These are phyloP conservation scores for Penicillium sp. DNA, from an alignment of 2,329 filamentous ascomycete genomes.

Conservation along the genomic window DNA sequence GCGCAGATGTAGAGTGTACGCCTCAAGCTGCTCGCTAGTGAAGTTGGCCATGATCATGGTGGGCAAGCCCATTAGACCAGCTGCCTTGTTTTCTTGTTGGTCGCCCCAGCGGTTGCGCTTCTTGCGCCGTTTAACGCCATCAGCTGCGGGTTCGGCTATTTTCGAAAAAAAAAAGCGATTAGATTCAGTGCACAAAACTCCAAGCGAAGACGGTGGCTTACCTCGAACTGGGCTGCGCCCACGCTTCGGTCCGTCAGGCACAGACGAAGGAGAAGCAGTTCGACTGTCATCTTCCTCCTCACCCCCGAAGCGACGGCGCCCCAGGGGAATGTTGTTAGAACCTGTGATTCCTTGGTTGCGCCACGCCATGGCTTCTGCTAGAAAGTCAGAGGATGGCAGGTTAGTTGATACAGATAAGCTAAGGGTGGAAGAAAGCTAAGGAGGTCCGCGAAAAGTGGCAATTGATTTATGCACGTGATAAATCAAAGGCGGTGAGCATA, in stretches of 20 bases:
- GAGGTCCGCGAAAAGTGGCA: conserved; percentile 15
- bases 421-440: conserved; percentile 14
- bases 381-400: conserved; percentile 18
- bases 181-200: conserved; percentile 11
- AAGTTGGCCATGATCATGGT: conserved; percentile 97
- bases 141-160: conserved; percentile 57
- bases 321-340: conserved; percentile 96
- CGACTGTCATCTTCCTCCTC: conserved; percentile 59
- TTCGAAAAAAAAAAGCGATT: conserved; percentile 15
- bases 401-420: conserved; percentile 15
- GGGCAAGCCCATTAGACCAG: conserved; percentile 93
- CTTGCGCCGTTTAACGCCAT: conserved; percentile 87
- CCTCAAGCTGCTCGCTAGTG: conserved; percentile 97
- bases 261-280: conserved; percentile 51
- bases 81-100: conserved; percentile 96
- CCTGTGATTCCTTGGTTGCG: conserved; percentile 83
- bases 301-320: conserved; percentile 77
- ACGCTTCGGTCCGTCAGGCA: conserved; percentile 68
- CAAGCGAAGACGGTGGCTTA: conserved; percentile 48
- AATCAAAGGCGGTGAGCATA: neutral
- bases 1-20: conserved; percentile 91
- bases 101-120: conserved; percentile 99
- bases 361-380: conserved; percentile 59
- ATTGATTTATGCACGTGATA: conserved; percentile 14
- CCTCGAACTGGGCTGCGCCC: conserved; percentile 88